Evolutionary conservation across 371 early-diverging fungal genomes (phyloP), one percentile per base, ranked within the genome.

Genomic region (Mycotypha africana): DNA sequence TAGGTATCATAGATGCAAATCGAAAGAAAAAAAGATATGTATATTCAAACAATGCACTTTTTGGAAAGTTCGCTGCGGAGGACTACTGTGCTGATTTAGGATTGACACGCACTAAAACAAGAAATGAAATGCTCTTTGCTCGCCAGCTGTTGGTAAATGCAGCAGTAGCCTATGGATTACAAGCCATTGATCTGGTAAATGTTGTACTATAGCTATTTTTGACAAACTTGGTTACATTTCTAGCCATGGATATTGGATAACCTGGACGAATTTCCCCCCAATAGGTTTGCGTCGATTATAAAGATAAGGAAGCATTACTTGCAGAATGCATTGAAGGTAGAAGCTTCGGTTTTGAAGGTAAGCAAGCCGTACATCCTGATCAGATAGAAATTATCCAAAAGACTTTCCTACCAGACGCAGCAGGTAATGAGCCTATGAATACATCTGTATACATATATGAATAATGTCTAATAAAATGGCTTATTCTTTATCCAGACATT

Each of bases 271-370:
- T n/a, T n/a, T n/a, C n/a, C n/a, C n/a, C n/a, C n/a, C n/a, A n/a
- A n/a, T n/a, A 84, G 85, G 89, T 93, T 15, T 91, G 91, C 51
- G 81, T 92, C 46, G 91, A 92, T 54, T 91, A 82, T 46, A 75
- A 88, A 48, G 70, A 85, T 54, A 56, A 62, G 15, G 74, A 70
- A 2, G 70, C 82, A 26, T 61, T 92, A 60, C 48, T 48, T 15
- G 90, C 88, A 32, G 96, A 95, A 66, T 86, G 91, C 56, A 60
- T 58, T 23, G 91, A 93, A 63, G 96, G 92, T 1, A 78, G 85
- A 19, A 74, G 84, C 40, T 91, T 92, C 84, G 96, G 95, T 4
- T 95, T 93, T 67, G 83, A 91, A 20, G 96, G 96, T 42, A 95
- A 95, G 70, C 93, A 93, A 65, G 93, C 92, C 2, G 91, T 95